Conservation (phyloP, 768 basidiomycete species). For the Suillus tomentosus region DNA sequence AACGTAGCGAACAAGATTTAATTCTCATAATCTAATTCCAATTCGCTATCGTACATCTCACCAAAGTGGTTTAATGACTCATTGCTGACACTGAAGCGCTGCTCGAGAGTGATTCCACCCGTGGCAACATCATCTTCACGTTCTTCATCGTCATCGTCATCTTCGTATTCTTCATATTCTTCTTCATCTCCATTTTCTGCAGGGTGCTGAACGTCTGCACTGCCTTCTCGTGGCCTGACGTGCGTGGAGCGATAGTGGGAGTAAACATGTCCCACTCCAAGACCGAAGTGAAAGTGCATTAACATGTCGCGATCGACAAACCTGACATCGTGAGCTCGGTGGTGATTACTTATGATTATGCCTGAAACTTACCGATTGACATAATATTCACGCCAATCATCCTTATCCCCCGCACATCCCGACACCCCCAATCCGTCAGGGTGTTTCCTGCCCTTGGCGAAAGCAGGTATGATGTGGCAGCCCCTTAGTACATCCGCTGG, state of each 20-base stretch:
- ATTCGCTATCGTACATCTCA: not conserved
- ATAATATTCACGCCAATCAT: not conserved
- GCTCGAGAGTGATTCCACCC: not conserved
- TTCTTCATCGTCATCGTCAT: not conserved
- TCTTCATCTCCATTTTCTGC: not conserved
- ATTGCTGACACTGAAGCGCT: not conserved
- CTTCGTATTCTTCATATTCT: too few relatives aligned
- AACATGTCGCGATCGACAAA: slow-evolving; percentile 9
- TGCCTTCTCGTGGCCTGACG: not conserved
- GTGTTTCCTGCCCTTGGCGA: slow-evolving; percentile 9
- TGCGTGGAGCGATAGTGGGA: not conserved
- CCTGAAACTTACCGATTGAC: not conserved
- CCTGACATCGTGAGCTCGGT: not conserved
- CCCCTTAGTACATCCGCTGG: slow-evolving; percentile 5
- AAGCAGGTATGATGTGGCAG: slow-evolving; percentile 13
- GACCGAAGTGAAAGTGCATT: not conserved
- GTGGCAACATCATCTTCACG: too few relatives aligned
- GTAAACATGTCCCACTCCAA: slow-evolving; percentile 1
- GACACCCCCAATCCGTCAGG: not conserved
- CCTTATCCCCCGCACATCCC: not conserved
- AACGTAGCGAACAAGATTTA: not conserved
- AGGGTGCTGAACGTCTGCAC: not conserved
- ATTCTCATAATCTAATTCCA: not conserved
- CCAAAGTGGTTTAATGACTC: not conserved
- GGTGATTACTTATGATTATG: not conserved